These are phyloP conservation scores for Cordyceps tenuipes DNA, from an alignment of 2,329 filamentous ascomycete species.

Conservation along the genomic window DNA sequence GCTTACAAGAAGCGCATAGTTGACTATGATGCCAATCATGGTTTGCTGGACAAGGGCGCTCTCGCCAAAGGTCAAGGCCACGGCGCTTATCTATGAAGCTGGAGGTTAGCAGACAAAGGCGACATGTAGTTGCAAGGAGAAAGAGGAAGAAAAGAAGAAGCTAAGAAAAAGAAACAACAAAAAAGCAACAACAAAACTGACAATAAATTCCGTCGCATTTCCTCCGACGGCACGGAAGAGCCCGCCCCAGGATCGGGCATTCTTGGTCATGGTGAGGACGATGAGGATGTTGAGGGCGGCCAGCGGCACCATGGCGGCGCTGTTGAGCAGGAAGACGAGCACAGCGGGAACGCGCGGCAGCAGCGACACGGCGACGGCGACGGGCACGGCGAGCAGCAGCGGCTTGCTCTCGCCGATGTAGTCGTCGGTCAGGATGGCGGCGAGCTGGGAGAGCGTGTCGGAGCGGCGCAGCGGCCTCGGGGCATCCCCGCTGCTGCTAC, in stretches of 20 bases:
- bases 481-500: no score
- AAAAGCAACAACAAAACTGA: slow-evolving; percentile 1
- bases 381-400: slow-evolving; percentile 12
- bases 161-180: background rate
- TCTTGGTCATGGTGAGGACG: slow-evolving; percentile 10
- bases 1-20: slow-evolving; percentile 11
- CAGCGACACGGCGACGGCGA: slow-evolving; percentile 2
- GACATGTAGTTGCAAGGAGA: background rate
- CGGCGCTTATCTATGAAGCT: slow-evolving; percentile 1
- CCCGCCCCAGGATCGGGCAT: slow-evolving; percentile 10
- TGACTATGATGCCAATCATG: slow-evolving; percentile 15
- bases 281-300: slow-evolving; percentile 12
- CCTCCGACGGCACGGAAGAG: slow-evolving; percentile 12
- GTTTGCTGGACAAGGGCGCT: slow-evolving; percentile 11
- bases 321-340: slow-evolving; percentile 12
- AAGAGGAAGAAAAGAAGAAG: background rate
- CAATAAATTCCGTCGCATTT: slow-evolving; percentile 13
- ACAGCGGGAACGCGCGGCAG: background rate
- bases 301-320: slow-evolving; percentile 12
- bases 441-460: slow-evolving; percentile 12
- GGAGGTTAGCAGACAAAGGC: background rate
- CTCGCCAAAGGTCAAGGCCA: slow-evolving; percentile 1
- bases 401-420: slow-evolving; percentile 13
- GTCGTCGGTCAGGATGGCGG: slow-evolving; percentile 9
- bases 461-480: background rate